Evolutionary conservation across 202 grass and related monocot species (phyloP).

Genomic region (Miscanthus sacchariflorus): DNA sequence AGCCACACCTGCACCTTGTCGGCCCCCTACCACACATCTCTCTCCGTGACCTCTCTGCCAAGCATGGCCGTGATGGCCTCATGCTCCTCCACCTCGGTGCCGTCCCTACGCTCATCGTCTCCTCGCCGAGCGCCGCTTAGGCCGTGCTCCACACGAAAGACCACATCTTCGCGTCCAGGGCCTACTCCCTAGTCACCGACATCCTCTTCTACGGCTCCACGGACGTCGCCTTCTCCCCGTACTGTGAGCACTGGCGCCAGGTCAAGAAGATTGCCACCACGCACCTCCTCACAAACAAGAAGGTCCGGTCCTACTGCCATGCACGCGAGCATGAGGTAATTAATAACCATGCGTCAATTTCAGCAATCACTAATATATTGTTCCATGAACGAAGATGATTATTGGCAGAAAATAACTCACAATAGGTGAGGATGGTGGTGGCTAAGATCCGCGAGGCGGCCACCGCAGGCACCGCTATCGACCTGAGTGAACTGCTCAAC

Average conservation of each 20-base stretch:
- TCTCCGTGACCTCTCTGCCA: not conserved
- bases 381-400: too few relatives aligned
- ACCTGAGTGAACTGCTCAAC: slow-evolving; percentile 33
- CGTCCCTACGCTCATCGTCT: not conserved
- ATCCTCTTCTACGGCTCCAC: slow-evolving; percentile 27
- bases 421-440: not conserved
- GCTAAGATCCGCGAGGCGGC: not conserved
- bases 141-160: not conserved
- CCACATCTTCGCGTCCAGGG: slow-evolving; percentile 19
- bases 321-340: not conserved
- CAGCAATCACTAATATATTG: too few relatives aligned
- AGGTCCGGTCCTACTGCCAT: not conserved
- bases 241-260: slow-evolving; percentile 21
- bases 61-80: not conserved
- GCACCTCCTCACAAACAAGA: not conserved
- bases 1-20: slow-evolving; percentile 39
- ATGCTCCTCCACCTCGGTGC: slow-evolving; percentile 18
- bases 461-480: not conserved
- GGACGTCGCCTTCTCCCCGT: not conserved
- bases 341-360: not conserved
- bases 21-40: slow-evolving; percentile 16
- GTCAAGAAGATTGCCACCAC: slow-evolving; percentile 12
- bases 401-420: too few relatives aligned
- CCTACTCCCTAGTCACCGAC: not conserved
- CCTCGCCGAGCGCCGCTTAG: not conserved